Conservation (phyloP, 768 basidiomycete species). For the Imleria badia region DNA sequence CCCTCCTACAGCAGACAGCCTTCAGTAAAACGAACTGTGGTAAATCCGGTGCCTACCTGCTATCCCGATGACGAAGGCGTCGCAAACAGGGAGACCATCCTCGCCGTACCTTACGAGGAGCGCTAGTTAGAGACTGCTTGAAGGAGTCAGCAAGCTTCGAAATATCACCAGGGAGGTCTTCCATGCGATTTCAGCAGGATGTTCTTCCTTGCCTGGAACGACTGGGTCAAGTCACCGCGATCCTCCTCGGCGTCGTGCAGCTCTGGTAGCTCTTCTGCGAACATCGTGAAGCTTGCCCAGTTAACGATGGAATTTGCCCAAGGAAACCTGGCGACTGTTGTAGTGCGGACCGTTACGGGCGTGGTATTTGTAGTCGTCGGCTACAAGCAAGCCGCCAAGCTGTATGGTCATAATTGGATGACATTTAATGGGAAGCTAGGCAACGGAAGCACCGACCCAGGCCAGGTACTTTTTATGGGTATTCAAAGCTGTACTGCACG, state of each 20-base stretch:
- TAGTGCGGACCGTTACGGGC: neutral
- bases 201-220: conserved; percentile 54
- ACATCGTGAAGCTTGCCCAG: conserved; percentile 15
- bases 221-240: conserved; percentile 14
- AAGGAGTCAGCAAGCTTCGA: conserved; percentile 5
- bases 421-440: neutral
- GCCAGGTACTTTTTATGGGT: neutral
- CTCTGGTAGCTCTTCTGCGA: conserved; percentile 28
- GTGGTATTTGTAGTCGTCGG: conserved; percentile 34
- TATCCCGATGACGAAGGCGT: conserved; percentile 83
- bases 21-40: neutral
- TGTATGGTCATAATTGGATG: conserved; percentile 1
- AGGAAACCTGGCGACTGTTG: neutral
- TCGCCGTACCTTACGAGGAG: conserved; percentile 64
- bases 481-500: neutral
- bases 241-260: conserved; percentile 21
- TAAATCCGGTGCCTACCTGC: conserved; percentile 54
- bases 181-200: conserved; percentile 82
- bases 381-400: conserved; percentile 15
- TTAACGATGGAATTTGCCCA: neutral
- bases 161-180: conserved; percentile 72
- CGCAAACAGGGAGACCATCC: conserved; percentile 64
- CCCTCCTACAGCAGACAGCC: conserved; percentile 50
- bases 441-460: neutral
- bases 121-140: conserved; percentile 11